Evolutionary conservation across 495 filamentous ascomycete species (phyloP).

Genomic region (Aspergillus ellipticus): DNA sequence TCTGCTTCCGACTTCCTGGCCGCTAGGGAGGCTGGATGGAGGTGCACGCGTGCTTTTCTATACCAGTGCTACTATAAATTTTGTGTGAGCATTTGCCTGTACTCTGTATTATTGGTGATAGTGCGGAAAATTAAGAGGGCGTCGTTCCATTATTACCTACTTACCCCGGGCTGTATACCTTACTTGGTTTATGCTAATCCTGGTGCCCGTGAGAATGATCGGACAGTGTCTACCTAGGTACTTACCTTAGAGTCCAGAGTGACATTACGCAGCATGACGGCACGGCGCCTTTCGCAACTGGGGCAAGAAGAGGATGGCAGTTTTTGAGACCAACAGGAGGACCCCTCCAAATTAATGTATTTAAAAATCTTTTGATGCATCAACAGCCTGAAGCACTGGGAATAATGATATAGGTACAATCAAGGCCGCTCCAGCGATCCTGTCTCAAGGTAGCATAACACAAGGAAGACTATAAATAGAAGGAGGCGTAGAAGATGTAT

Average conservation of each 20-base stretch:
- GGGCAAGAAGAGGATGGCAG: not conserved
- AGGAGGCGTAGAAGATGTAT: slow-evolving; percentile 2
- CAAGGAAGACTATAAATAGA: slow-evolving; percentile 11
- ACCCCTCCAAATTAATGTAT: not conserved
- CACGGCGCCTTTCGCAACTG: not conserved
- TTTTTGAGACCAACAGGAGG: not conserved
- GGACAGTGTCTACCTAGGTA: too few relatives aligned
- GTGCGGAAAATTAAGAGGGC: slow-evolving; percentile 16
- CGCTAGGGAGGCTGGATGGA: slow-evolving; percentile 8
- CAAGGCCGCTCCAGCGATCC: slow-evolving; percentile 23
- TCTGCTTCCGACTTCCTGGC: not conserved
- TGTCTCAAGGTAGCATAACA: slow-evolving; percentile 11
- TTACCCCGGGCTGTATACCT: not conserved
- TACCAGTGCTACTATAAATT: slow-evolving; percentile 27
- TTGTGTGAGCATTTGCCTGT: slow-evolving; percentile 23
- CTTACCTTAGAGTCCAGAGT: too few relatives aligned
- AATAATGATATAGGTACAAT: slow-evolving; percentile 22
- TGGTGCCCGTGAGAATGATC: not conserved
- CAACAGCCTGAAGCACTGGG: not conserved
- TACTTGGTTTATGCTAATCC: not conserved
- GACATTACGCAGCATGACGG: not conserved
- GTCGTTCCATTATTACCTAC: slow-evolving; percentile 5
- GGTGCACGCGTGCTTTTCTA: slow-evolving; percentile 25
- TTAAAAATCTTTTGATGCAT: not conserved
- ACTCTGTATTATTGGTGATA: slow-evolving; percentile 24